phyloP scores from a whole-genome alignment of 176 grass and related monocot genomes.

The Cenchrus americanus region DNA sequence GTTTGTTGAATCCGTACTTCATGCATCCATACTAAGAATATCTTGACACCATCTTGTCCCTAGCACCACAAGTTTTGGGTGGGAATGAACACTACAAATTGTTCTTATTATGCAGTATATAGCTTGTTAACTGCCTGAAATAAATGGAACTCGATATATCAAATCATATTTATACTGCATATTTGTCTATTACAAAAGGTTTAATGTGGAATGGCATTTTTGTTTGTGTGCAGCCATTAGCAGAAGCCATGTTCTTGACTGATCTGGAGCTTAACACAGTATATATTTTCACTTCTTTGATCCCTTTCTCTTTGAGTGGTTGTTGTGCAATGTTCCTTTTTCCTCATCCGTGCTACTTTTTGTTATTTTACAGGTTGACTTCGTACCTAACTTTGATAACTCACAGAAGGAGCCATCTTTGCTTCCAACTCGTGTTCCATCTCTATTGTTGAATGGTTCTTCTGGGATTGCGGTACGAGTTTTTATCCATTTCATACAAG shows the following conservation, averaged over 20 bases:
- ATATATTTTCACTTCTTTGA: constrained; percentile 37
- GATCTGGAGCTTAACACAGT: constrained; percentile 93
- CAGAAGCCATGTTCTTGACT: constrained; percentile 96
- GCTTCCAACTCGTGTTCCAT: constrained; percentile 87
- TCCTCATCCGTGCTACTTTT: constrained; percentile 34
- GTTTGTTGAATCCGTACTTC: constrained; percentile 10
- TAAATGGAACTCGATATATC: not conserved
- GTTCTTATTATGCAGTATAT: not conserved
- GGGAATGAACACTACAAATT: not conserved
- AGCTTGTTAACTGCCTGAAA: not conserved
- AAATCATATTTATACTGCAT: not conserved
- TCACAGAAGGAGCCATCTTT: constrained; percentile 96
- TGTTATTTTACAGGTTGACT: constrained; percentile 74
- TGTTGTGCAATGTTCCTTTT: constrained; percentile 14
- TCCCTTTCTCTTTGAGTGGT: not conserved
- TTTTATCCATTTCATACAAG: constrained; percentile 34
- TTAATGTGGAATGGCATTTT: constrained; percentile 32
- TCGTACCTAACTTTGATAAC: constrained; percentile 89
- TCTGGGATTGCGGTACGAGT: constrained; percentile 87
- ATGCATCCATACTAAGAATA: not conserved
- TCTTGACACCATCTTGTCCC: not conserved
- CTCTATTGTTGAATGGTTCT: constrained; percentile 87
- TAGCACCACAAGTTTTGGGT: not conserved
- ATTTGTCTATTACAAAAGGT: not conserved
- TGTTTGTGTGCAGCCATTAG: constrained; percentile 68